Conservation (phyloP, 2,329 filamentous ascomycete genomes). For the Xylariaceae sp. region DNA sequence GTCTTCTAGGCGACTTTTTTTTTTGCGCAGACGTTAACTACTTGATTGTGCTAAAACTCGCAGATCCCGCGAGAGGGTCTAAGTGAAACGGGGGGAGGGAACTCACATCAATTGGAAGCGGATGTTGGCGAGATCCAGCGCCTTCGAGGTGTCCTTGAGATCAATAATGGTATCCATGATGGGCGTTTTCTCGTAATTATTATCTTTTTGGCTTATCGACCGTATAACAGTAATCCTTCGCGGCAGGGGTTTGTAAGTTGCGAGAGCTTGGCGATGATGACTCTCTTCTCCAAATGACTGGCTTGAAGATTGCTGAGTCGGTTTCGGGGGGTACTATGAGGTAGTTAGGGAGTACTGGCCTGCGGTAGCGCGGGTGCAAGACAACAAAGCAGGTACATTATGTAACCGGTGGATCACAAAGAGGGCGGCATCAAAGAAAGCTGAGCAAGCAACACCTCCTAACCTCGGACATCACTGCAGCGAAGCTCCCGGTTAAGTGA, state of each 20-base stretch:
- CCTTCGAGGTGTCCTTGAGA: constrained; percentile 75
- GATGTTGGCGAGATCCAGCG: constrained; percentile 85
- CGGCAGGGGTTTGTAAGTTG: too few relatives aligned
- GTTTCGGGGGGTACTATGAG: background rate
- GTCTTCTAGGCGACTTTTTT: constrained; percentile 79
- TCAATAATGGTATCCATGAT: constrained; percentile 87
- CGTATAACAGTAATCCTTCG: background rate
- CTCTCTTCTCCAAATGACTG: background rate
- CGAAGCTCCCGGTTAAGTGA: background rate
- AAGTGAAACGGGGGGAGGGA: constrained; percentile 3
- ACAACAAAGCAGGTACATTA: background rate
- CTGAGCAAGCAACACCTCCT: too few relatives aligned
- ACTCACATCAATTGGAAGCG: constrained; percentile 87
- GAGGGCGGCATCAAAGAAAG: too few relatives aligned
- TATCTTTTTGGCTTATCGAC: background rate
- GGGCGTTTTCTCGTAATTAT: background rate
- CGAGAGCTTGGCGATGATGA: background rate
- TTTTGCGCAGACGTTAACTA: background rate
- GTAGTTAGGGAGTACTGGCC: background rate
- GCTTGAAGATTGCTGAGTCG: background rate
- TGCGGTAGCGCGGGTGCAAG: background rate
- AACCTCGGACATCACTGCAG: too few relatives aligned
- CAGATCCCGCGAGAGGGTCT: background rate
- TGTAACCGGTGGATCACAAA: background rate
- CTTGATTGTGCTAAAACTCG: background rate